A percentile compares a stretch with the other conserved stretches of the same genome.
Evolutionary conservation across 148 eudicot species (phyloP).

Genomic region (Camellia japonica): DNA sequence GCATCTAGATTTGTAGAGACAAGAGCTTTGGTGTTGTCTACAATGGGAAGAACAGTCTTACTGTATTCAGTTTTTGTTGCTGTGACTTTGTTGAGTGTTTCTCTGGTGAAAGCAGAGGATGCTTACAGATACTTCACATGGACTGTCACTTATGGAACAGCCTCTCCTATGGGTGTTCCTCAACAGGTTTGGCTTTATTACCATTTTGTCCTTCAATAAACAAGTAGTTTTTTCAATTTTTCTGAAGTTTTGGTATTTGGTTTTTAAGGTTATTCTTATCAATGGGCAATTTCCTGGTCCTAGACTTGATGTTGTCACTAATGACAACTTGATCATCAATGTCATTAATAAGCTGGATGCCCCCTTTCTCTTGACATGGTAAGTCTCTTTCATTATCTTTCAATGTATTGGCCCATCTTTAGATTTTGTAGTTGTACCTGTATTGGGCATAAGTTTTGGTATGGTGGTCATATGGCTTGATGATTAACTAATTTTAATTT

Average conservation of each 20-base stretch:
- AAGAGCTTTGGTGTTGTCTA: background rate
- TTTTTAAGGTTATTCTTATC: slow-evolving; percentile 74
- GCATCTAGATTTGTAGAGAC: slow-evolving; percentile 6
- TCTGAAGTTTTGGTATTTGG: background rate
- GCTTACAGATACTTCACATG: slow-evolving; percentile 69
- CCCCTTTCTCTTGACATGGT: slow-evolving; percentile 94
- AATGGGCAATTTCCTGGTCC: slow-evolving; percentile 99
- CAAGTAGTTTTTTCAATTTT: background rate
- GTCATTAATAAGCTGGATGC: slow-evolving; percentile 75
- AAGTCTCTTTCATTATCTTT: slow-evolving; percentile 14
- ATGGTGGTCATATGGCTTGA: too few relatives aligned
- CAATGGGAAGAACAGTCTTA: slow-evolving; percentile 19
- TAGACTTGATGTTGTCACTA: slow-evolving; percentile 68
- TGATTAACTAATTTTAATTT: too few relatives aligned
- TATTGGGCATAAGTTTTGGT: too few relatives aligned
- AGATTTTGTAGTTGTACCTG: too few relatives aligned
- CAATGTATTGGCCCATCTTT: too few relatives aligned
- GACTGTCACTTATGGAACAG: slow-evolving; percentile 82
- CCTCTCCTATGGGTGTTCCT: slow-evolving; percentile 70
- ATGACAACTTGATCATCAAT: slow-evolving; percentile 80
- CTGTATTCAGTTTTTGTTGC: slow-evolving; percentile 10
- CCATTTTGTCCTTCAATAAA: background rate
- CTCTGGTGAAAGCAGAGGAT: slow-evolving; percentile 62
- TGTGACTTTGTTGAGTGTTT: slow-evolving; percentile 38
- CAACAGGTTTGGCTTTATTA: slow-evolving; percentile 53